These are phyloP conservation scores for Plantago coronopus DNA, from an alignment of 305 asterid species.

Conservation along the genomic window DNA sequence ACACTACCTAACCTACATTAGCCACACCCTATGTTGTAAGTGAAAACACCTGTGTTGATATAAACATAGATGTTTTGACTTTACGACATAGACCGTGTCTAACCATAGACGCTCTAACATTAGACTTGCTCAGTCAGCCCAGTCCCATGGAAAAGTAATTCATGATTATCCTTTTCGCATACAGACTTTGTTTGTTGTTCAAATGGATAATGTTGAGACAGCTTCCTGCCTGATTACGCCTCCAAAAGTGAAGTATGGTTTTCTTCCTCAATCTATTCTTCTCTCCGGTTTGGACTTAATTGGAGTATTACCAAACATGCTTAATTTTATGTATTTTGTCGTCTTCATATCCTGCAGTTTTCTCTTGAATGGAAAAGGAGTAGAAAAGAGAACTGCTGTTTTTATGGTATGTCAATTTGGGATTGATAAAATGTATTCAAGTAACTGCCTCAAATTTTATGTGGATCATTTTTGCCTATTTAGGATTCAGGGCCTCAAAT, in stretches of 20 bases:
- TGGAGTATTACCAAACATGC: conserved; percentile 5
- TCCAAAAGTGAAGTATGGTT: conserved; percentile 63
- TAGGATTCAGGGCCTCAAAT: conserved; percentile 83
- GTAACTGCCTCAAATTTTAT: conserved; percentile 22
- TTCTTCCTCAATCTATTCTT: conserved; percentile 14
- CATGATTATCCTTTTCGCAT: conserved; percentile 29
- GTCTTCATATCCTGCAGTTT: conserved; percentile 51
- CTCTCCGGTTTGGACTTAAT: conserved; percentile 2
- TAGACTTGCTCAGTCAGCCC: too few species aligned
- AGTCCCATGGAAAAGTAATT: conserved; percentile 19
- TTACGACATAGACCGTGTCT: too few species aligned
- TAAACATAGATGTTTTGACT: too few species aligned
- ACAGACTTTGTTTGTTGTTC: conserved; percentile 79
- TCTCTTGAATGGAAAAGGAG: conserved; percentile 76
- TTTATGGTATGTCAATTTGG: conserved; percentile 43
- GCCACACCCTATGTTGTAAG: too few species aligned
- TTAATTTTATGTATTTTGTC: conserved; percentile 14
- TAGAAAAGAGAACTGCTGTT: conserved; percentile 50
- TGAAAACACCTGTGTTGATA: too few species aligned
- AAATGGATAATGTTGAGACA: conserved; percentile 62
- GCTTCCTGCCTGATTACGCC: conserved; percentile 82
- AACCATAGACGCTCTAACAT: too few species aligned
- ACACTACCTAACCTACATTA: too few species aligned
- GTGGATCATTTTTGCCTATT: conserved; percentile 23
- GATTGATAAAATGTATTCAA: not conserved